Evolutionary conservation across 176 grass and related monocot genomes (phyloP).

Genomic region (Aegilops bicornis): DNA sequence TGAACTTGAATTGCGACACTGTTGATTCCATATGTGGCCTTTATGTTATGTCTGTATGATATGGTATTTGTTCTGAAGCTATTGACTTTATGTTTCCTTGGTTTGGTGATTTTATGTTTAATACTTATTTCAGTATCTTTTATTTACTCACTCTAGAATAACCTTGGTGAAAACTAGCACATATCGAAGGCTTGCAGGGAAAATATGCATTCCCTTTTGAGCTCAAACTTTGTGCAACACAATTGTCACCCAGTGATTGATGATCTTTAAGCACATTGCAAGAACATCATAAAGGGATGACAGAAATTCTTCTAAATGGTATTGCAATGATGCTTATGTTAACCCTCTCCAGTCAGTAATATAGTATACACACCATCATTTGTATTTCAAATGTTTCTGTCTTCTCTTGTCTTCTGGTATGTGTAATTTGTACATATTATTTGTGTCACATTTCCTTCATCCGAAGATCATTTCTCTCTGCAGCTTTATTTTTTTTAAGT

Average conservation of each 20-base stretch:
- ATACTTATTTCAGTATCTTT: neutral
- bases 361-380: neutral
- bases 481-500: neutral
- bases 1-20: neutral
- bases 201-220: conserved; percentile 12
- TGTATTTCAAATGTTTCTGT: neutral
- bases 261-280: conserved; percentile 18
- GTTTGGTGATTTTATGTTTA: neutral
- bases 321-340: conserved; percentile 6
- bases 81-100: neutral
- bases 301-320: conserved; percentile 13
- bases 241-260: conserved; percentile 5
- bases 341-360: neutral
- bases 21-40: neutral
- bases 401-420: neutral
- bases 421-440: neutral
- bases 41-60: neutral
- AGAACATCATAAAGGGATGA: conserved; percentile 18
- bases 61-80: neutral
- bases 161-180: conserved; percentile 5
- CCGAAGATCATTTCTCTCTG: neutral
- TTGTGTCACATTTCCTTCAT: neutral
- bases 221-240: conserved; percentile 20
- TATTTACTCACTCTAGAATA: conserved; percentile 11
- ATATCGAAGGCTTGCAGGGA: conserved; percentile 30